Evolutionary conservation across 305 asterid genomes (phyloP).

Genomic region (Rubia balearica): DNA sequence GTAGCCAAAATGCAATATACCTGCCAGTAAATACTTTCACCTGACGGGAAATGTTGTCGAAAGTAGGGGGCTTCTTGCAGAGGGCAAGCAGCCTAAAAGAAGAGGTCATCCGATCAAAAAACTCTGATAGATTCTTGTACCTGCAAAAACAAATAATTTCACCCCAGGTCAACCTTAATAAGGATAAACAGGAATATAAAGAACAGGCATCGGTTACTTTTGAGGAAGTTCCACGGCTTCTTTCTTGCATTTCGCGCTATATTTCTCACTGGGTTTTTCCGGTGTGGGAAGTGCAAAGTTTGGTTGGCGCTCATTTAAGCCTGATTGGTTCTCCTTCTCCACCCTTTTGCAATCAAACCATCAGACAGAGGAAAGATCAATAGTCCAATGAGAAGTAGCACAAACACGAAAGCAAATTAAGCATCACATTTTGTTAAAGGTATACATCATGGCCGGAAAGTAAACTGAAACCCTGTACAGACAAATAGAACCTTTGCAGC

Average conservation of each 20-base stretch:
- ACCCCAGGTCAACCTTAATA: not conserved
- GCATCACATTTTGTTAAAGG: not conserved
- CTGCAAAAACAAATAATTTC: constrained; percentile 27
- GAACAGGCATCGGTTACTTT: constrained; percentile 31
- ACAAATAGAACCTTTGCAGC: not conserved
- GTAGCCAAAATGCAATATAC: constrained; percentile 22
- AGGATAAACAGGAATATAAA: not conserved
- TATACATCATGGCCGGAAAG: not conserved
- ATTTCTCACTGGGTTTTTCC: constrained; percentile 45
- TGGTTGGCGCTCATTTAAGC: constrained; percentile 17
- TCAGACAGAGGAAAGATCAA: not conserved
- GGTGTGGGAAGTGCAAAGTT: constrained; percentile 61
- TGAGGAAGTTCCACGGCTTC: constrained; percentile 39
- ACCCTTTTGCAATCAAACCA: constrained; percentile 15
- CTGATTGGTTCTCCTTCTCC: constrained; percentile 31
- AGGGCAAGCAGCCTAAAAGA: constrained; percentile 61
- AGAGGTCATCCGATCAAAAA: constrained; percentile 50
- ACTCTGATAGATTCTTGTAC: constrained; percentile 36
- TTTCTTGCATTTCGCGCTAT: constrained; percentile 30
- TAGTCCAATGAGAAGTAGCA: not conserved
- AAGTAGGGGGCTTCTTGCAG: constrained; percentile 44
- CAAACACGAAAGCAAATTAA: not conserved
- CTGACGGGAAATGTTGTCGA: constrained; percentile 49
- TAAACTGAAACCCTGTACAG: not conserved
- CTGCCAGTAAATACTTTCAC: constrained; percentile 63